Conservation (phyloP, 176 grass and related monocot genomes). For the Microstegium vimineum region DNA sequence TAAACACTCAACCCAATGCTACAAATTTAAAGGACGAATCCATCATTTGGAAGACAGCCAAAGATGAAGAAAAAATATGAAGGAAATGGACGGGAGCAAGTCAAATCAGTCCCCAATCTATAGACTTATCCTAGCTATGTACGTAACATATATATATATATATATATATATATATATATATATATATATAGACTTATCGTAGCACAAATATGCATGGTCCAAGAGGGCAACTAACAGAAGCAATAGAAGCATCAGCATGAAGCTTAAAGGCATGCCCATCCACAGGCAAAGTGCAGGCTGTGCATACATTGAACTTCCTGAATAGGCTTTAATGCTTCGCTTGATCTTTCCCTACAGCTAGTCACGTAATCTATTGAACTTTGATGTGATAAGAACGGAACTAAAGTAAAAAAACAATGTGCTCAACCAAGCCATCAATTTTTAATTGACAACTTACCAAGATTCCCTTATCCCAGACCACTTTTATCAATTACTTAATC, state of each 20-base stretch:
- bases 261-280: conserved; percentile 29
- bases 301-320: conserved; percentile 37
- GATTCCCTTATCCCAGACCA: conserved; percentile 53
- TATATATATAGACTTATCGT: no score
- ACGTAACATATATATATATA: no score
- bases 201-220: conserved; percentile 25
- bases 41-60: conserved; percentile 9
- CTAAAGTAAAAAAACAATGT: conserved; percentile 26
- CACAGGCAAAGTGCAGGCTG: conserved; percentile 14
- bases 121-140: conserved; percentile 19
- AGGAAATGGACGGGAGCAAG: conserved; percentile 27
- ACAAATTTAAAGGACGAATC: neutral
- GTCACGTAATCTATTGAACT: neutral
- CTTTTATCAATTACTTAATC: conserved; percentile 40
- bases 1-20: conserved; percentile 19
- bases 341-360: conserved; percentile 34
- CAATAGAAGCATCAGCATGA: conserved; percentile 12
- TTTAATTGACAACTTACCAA: conserved; percentile 56
- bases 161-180: no score
- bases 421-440: conserved; percentile 28
- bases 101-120: conserved; percentile 30
- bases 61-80: conserved; percentile 12
- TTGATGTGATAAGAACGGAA: conserved; percentile 35
- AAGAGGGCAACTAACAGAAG: conserved; percentile 21
- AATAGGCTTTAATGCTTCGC: conserved; percentile 25